These are phyloP conservation scores for Leishmania turanica DNA, from an alignment of 208 protist species.

Conservation along the genomic window DNA sequence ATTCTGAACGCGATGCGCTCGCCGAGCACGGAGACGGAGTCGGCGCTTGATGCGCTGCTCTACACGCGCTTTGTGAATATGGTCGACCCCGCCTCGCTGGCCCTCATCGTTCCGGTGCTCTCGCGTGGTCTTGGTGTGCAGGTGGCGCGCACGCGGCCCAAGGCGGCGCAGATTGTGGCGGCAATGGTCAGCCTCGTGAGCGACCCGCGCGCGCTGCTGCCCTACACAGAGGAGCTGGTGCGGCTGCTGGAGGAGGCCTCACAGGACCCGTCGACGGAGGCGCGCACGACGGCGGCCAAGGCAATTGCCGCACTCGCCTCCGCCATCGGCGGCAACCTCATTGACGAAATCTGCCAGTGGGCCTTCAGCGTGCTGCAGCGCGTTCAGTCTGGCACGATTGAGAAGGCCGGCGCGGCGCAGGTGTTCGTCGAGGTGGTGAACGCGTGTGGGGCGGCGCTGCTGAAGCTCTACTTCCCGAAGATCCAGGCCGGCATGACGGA, in stretches of 20 bases:
- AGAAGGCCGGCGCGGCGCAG: slow-evolving; percentile 93
- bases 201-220: slow-evolving; percentile 81
- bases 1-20: slow-evolving; percentile 90
- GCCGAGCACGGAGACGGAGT: slow-evolving; percentile 89
- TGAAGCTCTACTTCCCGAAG: slow-evolving; percentile 63
- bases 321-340: slow-evolving; percentile 64
- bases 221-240: slow-evolving; percentile 88
- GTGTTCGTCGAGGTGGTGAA: slow-evolving; percentile 89
- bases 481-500: slow-evolving; percentile 82
- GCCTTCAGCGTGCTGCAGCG: slow-evolving; percentile 78
- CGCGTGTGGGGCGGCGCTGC: slow-evolving; percentile 61
- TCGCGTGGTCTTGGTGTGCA: slow-evolving; percentile 80
- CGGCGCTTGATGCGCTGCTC: slow-evolving; percentile 91
- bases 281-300: slow-evolving; percentile 88
- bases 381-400: slow-evolving; percentile 65
- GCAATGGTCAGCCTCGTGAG: slow-evolving; percentile 88
- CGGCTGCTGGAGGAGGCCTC: slow-evolving; percentile 83
- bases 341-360: slow-evolving; percentile 84
- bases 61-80: slow-evolving; percentile 94
- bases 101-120: slow-evolving; percentile 92
- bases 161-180: slow-evolving; percentile 92
- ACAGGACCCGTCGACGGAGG: slow-evolving; percentile 83
- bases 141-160: slow-evolving; percentile 74
- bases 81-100: slow-evolving; percentile 93
- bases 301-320: slow-evolving; percentile 79